Percentiles rank a stretch among this genome's conserved stretches.
phyloP scores from a whole-genome alignment of 2,329 filamentous ascomycete species.

The Penicillium concentricum region DNA sequence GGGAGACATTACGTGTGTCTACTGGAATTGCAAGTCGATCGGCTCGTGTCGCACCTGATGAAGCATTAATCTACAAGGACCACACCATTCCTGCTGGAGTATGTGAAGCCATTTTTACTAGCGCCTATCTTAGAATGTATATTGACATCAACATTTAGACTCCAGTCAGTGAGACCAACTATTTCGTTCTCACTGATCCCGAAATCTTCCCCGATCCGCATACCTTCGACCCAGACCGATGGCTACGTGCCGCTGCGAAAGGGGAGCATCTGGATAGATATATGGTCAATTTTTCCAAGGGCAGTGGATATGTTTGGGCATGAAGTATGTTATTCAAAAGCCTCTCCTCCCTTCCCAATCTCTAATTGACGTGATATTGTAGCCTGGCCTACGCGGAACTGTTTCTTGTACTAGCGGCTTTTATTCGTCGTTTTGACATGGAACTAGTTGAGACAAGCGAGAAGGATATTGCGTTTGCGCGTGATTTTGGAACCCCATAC shows the following conservation, averaged over 20 bases:
- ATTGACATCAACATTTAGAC: conserved; percentile 15
- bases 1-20: conserved; percentile 40
- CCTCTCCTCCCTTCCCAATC: not conserved
- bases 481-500: conserved; percentile 16
- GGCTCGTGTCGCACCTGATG: conserved; percentile 26
- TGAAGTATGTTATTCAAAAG: conserved; percentile 21
- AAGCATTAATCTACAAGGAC: conserved; percentile 30
- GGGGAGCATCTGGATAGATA: conserved; percentile 22
- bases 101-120: not conserved
- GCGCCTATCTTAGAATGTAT: no score
- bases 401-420: conserved; percentile 14
- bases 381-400: conserved; percentile 21
- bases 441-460: conserved; percentile 12
- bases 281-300: conserved; percentile 27
- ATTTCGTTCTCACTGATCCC: conserved; percentile 24
- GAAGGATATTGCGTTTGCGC: conserved; percentile 13
- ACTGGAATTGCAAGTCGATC: conserved; percentile 37
- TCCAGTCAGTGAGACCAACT: conserved; percentile 17
- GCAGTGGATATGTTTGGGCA: conserved; percentile 25
- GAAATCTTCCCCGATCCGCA: conserved; percentile 25
- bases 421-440: conserved; percentile 16
- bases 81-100: conserved; percentile 34
- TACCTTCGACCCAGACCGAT: conserved; percentile 28
- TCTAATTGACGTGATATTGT: not conserved
- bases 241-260: conserved; percentile 19